phyloP scores from a whole-genome alignment of 208 protist genomes.

The Trypanosoma boissoni region DNA sequence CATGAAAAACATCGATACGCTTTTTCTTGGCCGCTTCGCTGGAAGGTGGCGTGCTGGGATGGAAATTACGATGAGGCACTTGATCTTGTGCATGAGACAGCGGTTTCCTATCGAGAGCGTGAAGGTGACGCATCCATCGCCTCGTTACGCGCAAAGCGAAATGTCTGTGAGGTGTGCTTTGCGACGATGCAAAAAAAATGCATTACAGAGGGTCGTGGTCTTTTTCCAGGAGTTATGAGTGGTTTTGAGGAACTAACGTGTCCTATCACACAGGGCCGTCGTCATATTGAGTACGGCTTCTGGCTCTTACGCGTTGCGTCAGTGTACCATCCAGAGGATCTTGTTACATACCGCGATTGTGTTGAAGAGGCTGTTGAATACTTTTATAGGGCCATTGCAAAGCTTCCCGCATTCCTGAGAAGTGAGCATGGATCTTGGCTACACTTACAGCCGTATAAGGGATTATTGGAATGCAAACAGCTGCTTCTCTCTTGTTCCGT shows the following conservation, averaged over 20 bases:
- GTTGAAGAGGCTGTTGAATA: conserved; percentile 61
- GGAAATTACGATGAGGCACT: conserved; percentile 46
- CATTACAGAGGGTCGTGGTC: conserved; percentile 39
- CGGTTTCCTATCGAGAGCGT: conserved; percentile 28
- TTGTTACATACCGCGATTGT: conserved; percentile 36
- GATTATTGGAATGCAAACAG: conserved; percentile 69
- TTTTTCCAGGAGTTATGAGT: conserved; percentile 37
- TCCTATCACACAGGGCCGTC: conserved; percentile 57
- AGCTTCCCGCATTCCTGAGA: conserved; percentile 59
- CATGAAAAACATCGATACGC: conserved; percentile 64
- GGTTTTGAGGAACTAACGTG: conserved; percentile 53
- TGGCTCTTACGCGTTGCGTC: conserved; percentile 53
- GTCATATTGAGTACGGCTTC: conserved; percentile 69
- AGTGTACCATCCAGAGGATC: conserved; percentile 26
- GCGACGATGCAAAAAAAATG: conserved; percentile 32
- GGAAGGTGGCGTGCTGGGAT: conserved; percentile 70
- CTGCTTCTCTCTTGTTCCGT: conserved; percentile 68
- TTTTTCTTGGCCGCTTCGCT: conserved; percentile 68
- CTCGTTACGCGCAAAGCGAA: conserved; percentile 43
- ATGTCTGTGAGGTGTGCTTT: conserved; percentile 56
- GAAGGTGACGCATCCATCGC: conserved; percentile 21
- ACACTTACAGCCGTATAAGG: conserved; percentile 74
- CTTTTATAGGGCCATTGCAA: conserved; percentile 63
- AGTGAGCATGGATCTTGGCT: conserved; percentile 82
- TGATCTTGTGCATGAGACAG: conserved; percentile 36